These are phyloP conservation scores for Glebionis coronaria DNA, from an alignment of 129 eudicot genomes.

Conservation along the genomic window DNA sequence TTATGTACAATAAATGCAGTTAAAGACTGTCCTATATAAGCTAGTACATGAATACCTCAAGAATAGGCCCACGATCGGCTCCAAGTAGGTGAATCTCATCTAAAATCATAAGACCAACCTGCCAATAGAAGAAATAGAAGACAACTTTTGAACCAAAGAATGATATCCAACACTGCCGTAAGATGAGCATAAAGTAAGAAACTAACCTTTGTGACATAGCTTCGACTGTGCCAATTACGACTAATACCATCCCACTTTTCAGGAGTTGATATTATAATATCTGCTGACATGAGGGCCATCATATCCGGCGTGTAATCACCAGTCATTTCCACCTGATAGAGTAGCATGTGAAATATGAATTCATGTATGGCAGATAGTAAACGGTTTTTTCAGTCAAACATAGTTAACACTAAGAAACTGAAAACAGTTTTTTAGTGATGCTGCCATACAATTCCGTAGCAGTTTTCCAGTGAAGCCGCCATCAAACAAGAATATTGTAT, in stretches of 20 bases:
- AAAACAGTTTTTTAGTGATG: constrained; percentile 8
- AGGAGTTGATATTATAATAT: constrained; percentile 97
- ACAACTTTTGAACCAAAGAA: constrained; percentile 1
- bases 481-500: too few relatives aligned
- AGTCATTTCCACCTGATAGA: constrained; percentile 92
- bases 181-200: constrained; percentile 1
- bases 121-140: constrained; percentile 22
- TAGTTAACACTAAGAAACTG: neutral
- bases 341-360: constrained; percentile 25
- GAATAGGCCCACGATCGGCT: constrained; percentile 98
- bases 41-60: constrained; percentile 63
- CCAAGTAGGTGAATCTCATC: constrained; percentile 98
- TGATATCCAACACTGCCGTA: constrained; percentile 5
- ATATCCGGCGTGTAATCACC: constrained; percentile 96
- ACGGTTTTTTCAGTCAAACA: neutral
- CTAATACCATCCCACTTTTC: constrained; percentile 99
- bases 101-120: constrained; percentile 98
- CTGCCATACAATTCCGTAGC: neutral
- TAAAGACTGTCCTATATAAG: constrained; percentile 14
- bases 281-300: constrained; percentile 87
- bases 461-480: constrained; percentile 4
- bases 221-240: constrained; percentile 96
- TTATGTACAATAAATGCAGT: constrained; percentile 7
- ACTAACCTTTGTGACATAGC: constrained; percentile 89
- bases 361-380: constrained; percentile 20